Conservation (phyloP, 306 rosid species). For the Carpinus fangiana region DNA sequence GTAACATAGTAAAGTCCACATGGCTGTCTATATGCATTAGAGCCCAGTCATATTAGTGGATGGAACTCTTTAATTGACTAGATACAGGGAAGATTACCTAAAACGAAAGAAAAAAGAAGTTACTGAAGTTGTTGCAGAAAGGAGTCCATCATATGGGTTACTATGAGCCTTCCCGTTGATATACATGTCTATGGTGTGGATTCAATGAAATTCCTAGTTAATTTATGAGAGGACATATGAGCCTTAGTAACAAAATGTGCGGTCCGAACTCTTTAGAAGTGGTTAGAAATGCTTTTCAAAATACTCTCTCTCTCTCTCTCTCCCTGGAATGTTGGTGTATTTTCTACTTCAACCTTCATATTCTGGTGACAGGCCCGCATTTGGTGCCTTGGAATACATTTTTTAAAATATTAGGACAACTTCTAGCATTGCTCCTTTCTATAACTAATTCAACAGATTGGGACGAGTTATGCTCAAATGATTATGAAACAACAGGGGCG, state of each 20-base stretch:
- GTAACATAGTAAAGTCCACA: too few relatives aligned
- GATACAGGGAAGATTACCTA: neutral
- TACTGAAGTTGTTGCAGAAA: neutral
- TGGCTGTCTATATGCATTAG: neutral
- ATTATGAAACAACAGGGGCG: neutral
- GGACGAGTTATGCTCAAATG: neutral
- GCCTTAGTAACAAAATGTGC: neutral
- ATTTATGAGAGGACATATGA: neutral
- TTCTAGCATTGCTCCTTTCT: neutral
- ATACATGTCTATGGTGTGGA: neutral
- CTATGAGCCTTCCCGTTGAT: neutral
- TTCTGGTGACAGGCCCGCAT: neutral
- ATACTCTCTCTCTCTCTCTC: neutral
- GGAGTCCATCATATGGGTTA: neutral
- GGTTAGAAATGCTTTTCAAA: neutral
- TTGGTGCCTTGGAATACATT: neutral
- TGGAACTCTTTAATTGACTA: neutral
- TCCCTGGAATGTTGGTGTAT: neutral
- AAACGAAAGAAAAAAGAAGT: neutral
- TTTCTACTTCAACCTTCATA: too few relatives aligned
- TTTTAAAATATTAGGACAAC: neutral
- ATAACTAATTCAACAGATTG: neutral
- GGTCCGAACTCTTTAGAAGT: neutral
- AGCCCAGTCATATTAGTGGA: neutral
- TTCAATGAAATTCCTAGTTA: neutral